Percentiles rank a stretch among this genome's conserved stretches.
phyloP scores from a whole-genome alignment of 441 rosid genomes.

The Isatis lusitanica region DNA sequence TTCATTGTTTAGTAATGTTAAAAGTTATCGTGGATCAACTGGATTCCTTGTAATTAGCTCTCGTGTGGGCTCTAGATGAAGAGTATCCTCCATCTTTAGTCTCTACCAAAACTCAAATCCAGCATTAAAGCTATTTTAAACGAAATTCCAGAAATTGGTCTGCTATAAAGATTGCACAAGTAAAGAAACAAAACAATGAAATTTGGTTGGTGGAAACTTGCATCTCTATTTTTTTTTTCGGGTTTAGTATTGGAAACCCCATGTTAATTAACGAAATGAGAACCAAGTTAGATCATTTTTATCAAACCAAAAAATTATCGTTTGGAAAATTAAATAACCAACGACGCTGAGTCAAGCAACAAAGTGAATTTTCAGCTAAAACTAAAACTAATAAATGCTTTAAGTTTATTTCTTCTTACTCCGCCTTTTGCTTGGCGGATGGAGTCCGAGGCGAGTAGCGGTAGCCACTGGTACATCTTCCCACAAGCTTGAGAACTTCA shows the following conservation, averaged over 20 bases:
- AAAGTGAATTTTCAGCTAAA: constrained; percentile 20
- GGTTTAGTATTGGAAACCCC: background rate
- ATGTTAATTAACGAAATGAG: background rate
- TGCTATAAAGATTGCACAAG: background rate
- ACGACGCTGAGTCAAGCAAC: background rate
- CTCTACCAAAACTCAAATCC: background rate
- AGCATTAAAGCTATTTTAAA: background rate
- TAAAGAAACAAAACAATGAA: background rate
- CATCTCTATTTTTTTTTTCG: background rate
- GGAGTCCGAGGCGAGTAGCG: constrained; percentile 42
- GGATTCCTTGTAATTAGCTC: too few species aligned
- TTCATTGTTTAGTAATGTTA: too few species aligned
- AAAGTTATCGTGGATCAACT: too few species aligned
- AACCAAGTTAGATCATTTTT: constrained; percentile 1
- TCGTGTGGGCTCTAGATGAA: too few species aligned
- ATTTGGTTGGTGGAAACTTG: background rate
- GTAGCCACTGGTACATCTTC: constrained; percentile 56
- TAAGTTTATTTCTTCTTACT: constrained; percentile 37
- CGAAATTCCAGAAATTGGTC: background rate
- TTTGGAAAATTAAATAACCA: background rate
- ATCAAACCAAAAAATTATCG: constrained; percentile 11
- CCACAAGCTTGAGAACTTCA: constrained; percentile 76
- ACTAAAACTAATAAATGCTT: constrained; percentile 8
- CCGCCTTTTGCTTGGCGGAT: constrained; percentile 54
- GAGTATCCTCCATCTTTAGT: background rate